A percentile compares a stretch with the other conserved stretches of the same genome.
Evolutionary conservation across 2,329 filamentous ascomycete genomes (phyloP).

Genomic region (Metarhizium anisopliae): DNA sequence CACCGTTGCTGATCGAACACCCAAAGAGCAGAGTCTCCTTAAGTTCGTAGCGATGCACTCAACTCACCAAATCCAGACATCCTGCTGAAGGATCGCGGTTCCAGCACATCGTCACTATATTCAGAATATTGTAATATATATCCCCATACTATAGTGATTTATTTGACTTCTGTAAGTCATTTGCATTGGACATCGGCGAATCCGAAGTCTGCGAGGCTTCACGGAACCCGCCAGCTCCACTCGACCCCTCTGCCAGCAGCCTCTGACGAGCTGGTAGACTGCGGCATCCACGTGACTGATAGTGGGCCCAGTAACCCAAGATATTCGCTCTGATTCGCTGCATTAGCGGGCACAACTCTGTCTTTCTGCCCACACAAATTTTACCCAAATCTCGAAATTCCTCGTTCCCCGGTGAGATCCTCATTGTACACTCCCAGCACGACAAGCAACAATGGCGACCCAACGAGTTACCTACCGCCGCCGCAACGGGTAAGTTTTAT

Average conservation of each 20-base stretch:
- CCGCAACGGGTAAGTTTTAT: conserved; percentile 63
- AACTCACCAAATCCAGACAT: too few species aligned
- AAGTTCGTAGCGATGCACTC: too few species aligned
- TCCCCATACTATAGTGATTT: too few species aligned
- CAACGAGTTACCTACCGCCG: conserved; percentile 62
- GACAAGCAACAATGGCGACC: conserved; percentile 48
- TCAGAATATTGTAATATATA: too few species aligned
- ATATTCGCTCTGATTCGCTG: conserved; percentile 24
- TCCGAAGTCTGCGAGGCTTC: too few species aligned
- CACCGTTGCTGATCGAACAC: neutral
- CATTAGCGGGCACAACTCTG: conserved; percentile 27
- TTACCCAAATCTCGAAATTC: conserved; percentile 34
- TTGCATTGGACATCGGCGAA: too few species aligned
- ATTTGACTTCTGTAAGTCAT: too few species aligned
- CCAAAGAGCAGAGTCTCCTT: too few species aligned
- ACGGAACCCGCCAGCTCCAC: too few species aligned
- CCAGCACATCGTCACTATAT: too few species aligned
- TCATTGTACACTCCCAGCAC: conserved; percentile 27
- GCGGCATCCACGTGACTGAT: neutral
- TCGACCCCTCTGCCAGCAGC: neutral
- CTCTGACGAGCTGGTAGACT: neutral
- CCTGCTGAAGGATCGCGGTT: too few species aligned
- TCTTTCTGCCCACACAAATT: conserved; percentile 32
- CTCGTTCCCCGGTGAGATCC: conserved; percentile 25
- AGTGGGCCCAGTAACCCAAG: neutral